Base-by-base conservation (phyloP, 2,329 filamentous ascomycete species). In the Diaporthe sp. region DNA sequence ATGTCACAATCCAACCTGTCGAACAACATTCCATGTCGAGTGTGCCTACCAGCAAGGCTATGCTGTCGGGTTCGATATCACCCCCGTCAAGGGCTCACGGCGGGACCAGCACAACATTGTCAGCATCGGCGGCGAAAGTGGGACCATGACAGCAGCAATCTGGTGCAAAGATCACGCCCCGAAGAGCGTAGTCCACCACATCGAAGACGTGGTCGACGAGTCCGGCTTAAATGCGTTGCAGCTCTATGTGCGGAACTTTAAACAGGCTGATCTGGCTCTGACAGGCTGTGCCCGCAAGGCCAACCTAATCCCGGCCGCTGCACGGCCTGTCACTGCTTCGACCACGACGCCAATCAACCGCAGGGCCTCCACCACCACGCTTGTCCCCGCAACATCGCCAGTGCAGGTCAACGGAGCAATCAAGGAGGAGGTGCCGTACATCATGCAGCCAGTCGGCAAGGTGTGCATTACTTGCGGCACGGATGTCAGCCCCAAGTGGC, bases 221-320 rank as follows among this genome's bases (percentile, higher is more conserved):
- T 87, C 87, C n/a, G 92, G 92, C n/a, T 84, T 92, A 71, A 97
- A 92, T 78, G 95, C 94, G 13, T 85, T 99, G 67, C 95, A 98
- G 82, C 88, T 97, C 35, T 99, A 94, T 82, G 94, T 93, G 58
- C 93, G 93, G 78, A 95, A 93, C 74, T 98, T 95, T 87, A 99
- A 99, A 83, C 96, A 98, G 84, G 96, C 97, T 12, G 97, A 99
- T 81, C 89, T 96, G 54, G 91, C 94, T 3, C 86, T 98, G 78
- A 98, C 96, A 3, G 97, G 97, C 38, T 98, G 96, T 25, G 95
- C 97, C 30, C 93, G 97, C 72, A 98, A 98, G 84, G 96, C 97
- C 30, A 97, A 95, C 75, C 89, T 97, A 55, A 90, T 93, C 80
- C 91, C 90, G 73, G 88, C 90, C 68, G 91, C 90, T 38, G 89